Evolutionary conservation across 768 basidiomycete genomes (phyloP).

Genomic region (Termitomyces heimii): DNA sequence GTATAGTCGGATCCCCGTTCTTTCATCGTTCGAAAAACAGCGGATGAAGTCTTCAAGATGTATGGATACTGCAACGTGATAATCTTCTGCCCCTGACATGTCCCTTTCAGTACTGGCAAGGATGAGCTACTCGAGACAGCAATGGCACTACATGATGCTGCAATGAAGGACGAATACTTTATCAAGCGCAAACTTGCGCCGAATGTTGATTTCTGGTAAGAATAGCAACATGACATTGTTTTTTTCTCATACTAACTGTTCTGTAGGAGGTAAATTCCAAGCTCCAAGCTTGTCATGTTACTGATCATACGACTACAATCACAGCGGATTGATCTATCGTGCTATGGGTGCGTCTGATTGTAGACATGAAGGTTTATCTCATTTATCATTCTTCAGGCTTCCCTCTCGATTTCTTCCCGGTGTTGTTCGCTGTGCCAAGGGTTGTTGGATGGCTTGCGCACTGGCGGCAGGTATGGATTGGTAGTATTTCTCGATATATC

Average conservation of each 20-base stretch:
- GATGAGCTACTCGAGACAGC: conserved; percentile 86
- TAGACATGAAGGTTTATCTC: not conserved
- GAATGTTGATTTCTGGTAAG: conserved; percentile 87
- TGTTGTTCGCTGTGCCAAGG: conserved; percentile 86
- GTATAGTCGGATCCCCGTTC: conserved; percentile 82
- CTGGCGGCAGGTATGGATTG: conserved; percentile 66
- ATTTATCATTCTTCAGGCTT: conserved; percentile 51
- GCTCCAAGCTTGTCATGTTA: not conserved
- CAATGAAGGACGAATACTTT: conserved; percentile 90
- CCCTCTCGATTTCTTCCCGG: conserved; percentile 92
- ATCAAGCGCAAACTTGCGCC: conserved; percentile 75
- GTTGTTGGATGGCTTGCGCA: conserved; percentile 93
- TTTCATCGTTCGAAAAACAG: conserved; percentile 85
- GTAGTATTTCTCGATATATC: not conserved
- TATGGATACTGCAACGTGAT: conserved; percentile 24
- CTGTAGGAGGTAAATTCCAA: conserved; percentile 46
- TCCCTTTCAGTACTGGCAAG: conserved; percentile 61
- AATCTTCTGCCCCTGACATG: not conserved
- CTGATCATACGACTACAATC: conserved; percentile 1
- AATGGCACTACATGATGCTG: conserved; percentile 82
- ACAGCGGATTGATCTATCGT: conserved; percentile 82
- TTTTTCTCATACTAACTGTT: conserved; percentile 11
- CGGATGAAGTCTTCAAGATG: conserved; percentile 90
- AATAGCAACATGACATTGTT: conserved; percentile 19
- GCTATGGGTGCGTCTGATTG: conserved; percentile 63